Percentiles rank a stretch among this genome's conserved stretches.
Conservation (phyloP, 1,284 basidiomycete genomes). For the Trametes polyzona region DNA sequence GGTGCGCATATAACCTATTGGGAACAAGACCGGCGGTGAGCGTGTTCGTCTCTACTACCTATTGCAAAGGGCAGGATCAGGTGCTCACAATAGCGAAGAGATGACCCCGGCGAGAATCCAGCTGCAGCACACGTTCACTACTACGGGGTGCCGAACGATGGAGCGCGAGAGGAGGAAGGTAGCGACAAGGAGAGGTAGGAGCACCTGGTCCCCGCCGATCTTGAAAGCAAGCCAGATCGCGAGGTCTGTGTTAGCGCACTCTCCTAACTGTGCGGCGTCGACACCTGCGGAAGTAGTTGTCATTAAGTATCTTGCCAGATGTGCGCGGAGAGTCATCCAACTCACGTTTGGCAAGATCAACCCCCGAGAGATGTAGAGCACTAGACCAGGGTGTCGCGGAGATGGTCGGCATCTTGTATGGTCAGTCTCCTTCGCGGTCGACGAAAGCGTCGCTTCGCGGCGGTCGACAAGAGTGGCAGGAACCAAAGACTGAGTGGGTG, state of each 20-base stretch:
- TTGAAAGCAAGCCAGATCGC: slow-evolving; percentile 49
- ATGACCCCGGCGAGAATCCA: slow-evolving; percentile 43
- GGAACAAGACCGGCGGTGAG: background rate
- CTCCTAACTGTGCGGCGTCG: slow-evolving; percentile 22
- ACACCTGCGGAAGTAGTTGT: slow-evolving; percentile 16
- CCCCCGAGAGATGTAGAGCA: background rate
- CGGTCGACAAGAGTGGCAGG: background rate
- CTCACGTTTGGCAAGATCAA: slow-evolving; percentile 11
- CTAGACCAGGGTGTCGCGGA: background rate
- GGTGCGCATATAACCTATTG: slow-evolving; percentile 38
- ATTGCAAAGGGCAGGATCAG: background rate
- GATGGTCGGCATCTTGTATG: background rate
- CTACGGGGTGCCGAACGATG: slow-evolving; percentile 46
- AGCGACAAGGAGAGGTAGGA: slow-evolving; percentile 51
- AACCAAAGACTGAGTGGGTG: no score
- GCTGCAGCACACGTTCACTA: slow-evolving; percentile 56
- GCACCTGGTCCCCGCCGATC: slow-evolving; percentile 51
- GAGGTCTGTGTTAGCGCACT: slow-evolving; percentile 26
- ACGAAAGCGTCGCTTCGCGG: background rate
- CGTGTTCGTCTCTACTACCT: background rate
- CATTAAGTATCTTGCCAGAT: background rate
- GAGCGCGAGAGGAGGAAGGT: slow-evolving; percentile 49
- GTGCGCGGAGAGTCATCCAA: background rate
- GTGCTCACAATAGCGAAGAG: slow-evolving; percentile 46
- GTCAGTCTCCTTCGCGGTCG: background rate